Evolutionary conservation across 768 basidiomycete genomes (phyloP), one percentile per base, ranked within the genome.

Genomic region (Xerocomellus amylosporus): DNA sequence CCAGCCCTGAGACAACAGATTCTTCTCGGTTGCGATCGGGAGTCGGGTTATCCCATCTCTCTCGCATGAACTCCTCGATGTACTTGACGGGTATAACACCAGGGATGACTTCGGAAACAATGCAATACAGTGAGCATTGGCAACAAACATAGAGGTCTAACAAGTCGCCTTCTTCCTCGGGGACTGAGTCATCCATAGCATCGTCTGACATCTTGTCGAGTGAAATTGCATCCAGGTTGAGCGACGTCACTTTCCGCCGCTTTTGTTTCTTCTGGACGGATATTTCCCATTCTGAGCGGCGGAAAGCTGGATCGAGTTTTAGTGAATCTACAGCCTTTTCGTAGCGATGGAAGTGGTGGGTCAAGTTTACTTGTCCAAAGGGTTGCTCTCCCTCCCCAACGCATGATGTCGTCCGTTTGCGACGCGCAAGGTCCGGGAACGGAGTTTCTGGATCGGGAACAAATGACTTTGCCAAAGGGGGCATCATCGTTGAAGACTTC

Each of bases 101-200:
- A 36, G 89, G 82, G 44, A 92, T 84, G 48, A 86, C 73, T 15
- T 79, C 77, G 22, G 87, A 89, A 1, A 81, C 85, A 37, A 90
- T 75, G 60, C 86, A 83, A 64, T 86, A 88, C 58, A 87, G 71
- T 22, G 84, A 85, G 68, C 91, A 93, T 64, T 91, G 90, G 64
- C 91, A 93, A 67, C 91, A 93, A 42, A 91, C 74, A 64, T 88
- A 93, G 28, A 92, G 76, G 68, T 93, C 89, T 39, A 93, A 73
- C 28, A 88, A 68, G 54, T 77, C 81, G 22, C 81, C 84, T 59
- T 79, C 77, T 36, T 74, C 73, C 28, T 62, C 60, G 19, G 68
- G 58, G 36, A 54, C 55, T 15, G 53, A 42, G 15, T 74, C 71
- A n/a, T 72, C 71, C 54, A 64, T 70, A 45, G 60, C 56, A 49